Evolutionary conservation across 2,329 filamentous ascomycete genomes (phyloP), one percentile per base, ranked within the genome.

Genomic region (Lomentospora prolificans): DNA sequence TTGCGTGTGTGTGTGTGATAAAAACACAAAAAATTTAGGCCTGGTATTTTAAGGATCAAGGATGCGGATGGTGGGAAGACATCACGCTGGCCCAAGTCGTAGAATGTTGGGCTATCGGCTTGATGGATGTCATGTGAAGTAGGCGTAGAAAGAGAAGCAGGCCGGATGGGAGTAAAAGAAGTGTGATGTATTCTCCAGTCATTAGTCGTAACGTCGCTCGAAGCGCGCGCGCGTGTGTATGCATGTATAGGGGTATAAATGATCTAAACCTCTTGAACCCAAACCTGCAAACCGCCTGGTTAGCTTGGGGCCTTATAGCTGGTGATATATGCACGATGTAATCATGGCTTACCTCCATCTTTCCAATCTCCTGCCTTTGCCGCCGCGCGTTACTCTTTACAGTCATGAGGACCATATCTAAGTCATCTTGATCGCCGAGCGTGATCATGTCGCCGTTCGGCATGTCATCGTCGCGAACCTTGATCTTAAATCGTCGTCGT

Each of bases 391-490:
- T 73, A 52, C 80, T 79, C 69, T 83, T 88, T 5, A 85, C 84
- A 50, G 76, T 80, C 68, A 81, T 79, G 55, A 97, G 78, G 27
- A 89, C 84, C 83, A 96, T 88, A 53, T 97, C 91, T 60, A 96
- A 72, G 72, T 99, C 94, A 65, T 99, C 94, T 69, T 96, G 89
- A 69, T 99, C 94, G 28, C 87, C 90, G 82, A 99, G 86, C 30
- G 92, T 96, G 65, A 99, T 95, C 87, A 96, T 92, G 65, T 97
- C 92, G 3, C 87, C 87, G 56, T 86, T 78, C 0, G 81, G 80
- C 58, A 75, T 70, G 62, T 89, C 87, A 62, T 97, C 94, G 60
- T 95, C 90, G 64, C 80, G 82, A 63, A 91, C 82, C 75, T 94
- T 94, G 70, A 96, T 86, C 77, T 91, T 95, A 74, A 96, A 92